Conservation (phyloP, 352 stramenopile genomes). For the Stramenopiles sp. region DNA sequence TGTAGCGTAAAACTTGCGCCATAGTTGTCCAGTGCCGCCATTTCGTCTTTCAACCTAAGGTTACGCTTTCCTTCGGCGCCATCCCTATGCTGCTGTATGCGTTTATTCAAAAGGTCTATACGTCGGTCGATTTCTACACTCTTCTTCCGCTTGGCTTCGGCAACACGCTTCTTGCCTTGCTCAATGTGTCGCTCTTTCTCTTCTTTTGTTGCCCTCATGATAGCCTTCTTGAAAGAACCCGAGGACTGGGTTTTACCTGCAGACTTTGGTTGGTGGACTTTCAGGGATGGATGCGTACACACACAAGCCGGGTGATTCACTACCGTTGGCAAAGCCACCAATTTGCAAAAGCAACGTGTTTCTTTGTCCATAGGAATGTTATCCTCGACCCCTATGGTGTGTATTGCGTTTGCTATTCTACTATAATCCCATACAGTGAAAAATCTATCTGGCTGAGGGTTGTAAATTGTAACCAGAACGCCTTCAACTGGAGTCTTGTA, state of each 20-base stretch:
- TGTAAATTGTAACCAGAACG: conserved; percentile 5
- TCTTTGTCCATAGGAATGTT: conserved; percentile 5
- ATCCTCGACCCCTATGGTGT: background rate
- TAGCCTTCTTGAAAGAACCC: background rate
- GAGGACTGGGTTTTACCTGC: background rate
- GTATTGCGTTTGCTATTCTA: background rate
- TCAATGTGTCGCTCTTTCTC: background rate
- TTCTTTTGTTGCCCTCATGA: background rate
- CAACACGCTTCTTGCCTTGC: background rate
- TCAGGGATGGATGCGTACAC: background rate
- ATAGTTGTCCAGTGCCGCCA: background rate
- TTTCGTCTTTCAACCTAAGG: background rate
- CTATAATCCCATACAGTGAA: conserved; percentile 10
- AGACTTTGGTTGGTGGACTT: background rate
- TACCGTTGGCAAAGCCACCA: background rate
- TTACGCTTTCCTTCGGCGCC: background rate
- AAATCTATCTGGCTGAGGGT: background rate
- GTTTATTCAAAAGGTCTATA: background rate
- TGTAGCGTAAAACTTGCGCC: conserved; percentile 1
- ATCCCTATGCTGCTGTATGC: background rate
- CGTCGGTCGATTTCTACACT: background rate
- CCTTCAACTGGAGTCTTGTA: conserved; percentile 2
- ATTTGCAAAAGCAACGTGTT: conserved; percentile 4
- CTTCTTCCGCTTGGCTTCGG: background rate
- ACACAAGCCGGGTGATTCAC: background rate